Base-by-base conservation (phyloP, 306 rosid species). In the Hippophae gyantsensis region DNA sequence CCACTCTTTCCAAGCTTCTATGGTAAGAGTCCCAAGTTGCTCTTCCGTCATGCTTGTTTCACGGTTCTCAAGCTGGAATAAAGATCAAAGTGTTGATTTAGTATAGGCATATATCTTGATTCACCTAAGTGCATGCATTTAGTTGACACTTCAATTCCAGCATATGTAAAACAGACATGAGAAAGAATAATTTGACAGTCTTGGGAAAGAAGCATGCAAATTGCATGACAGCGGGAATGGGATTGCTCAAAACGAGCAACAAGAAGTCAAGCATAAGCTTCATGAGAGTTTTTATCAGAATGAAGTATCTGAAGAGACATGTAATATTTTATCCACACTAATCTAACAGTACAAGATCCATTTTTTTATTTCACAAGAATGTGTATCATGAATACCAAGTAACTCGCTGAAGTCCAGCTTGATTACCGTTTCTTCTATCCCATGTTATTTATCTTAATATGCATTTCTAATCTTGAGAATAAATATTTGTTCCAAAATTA, bases 1-100 rank as follows among this genome's bases (percentile, higher is more conserved):
- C 13, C 82, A 89, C 73, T 74, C 89, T 79, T 89, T 89, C 97
- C 97, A 89, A 38, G 89, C 95, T 26, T 83, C 84, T 68, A 89
- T 76, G 52, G 97, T 86, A 80, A 86, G 95, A 65, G 82, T 89
- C 70, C 86, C 92, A 43, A 89, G 89, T 78, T 89, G 79, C 72
- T 89, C 95, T 78, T 86, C 95, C 2, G 95, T 78, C 81, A 89
- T 68, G 73, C 74, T 78, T 74, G 95, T 75, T 58, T 89, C 95
- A 78, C 71, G 92, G 66, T 66, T 83, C 60, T 95, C 87, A 75
- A 89, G 83, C 97, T 89, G 75, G 65, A 80, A 82, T 72, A 62
- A 69, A 27, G 68, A 3, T 49, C 61, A 61, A 8, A 6, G 50
- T 27, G 55, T 70, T 55, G 55, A 52, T 64, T 13, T 52, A 64